Base-by-base conservation (phyloP, 2,329 filamentous ascomycete genomes). In the Colletotrichum ledebouriae region DNA sequence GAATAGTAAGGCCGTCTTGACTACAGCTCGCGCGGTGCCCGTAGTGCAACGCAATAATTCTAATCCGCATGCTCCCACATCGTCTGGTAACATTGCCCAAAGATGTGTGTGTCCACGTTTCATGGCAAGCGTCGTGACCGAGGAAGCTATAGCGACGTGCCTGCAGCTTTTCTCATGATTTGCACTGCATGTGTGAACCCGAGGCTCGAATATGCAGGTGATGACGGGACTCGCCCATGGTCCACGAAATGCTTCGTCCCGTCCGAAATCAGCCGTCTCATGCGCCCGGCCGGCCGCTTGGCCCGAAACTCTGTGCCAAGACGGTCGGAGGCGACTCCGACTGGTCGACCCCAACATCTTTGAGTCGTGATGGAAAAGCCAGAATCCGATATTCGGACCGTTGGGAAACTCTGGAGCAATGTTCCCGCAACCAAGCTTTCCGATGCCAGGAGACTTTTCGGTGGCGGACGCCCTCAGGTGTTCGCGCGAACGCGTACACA, bases 381-480 rank as follows among this genome's bases (percentile, higher is more conserved):
- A 49, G 49, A 58, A 55, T 44, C 22, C 59, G 55, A 64, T 68
- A 11, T 25, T 55, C 55, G 15, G 20, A 49, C 34, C 55, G 60
- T 65, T 59, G 55, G 46, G 39, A 59, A 68, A 64, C 46, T 63
- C 57, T 64, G 65, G 65, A 65, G 15, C 15, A 39, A 29, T 46
- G 15, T 34, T 60, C 64, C 65, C 65, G 60, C 39, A 11, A 17
- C 13, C 47, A 59, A 25, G 33, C 53, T 44, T 64, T 49, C 15
- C 46, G 53, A 42, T 29, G 11, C 20, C 10, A 42, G 39, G 55
- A 59, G 33, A 65, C 22, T 59, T 68, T 15, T 20, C 52, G 22
- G 22, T 37, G 46, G 52, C 63, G 57, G 33, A 44, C 42, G 37
- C 52, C 50, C 50, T 63, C 59, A 20, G 58, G 52, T 58, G 58